Evolutionary conservation across 2,329 filamentous ascomycete genomes (phyloP).

Genomic region (Ophiosphaerella herpotricha): DNA sequence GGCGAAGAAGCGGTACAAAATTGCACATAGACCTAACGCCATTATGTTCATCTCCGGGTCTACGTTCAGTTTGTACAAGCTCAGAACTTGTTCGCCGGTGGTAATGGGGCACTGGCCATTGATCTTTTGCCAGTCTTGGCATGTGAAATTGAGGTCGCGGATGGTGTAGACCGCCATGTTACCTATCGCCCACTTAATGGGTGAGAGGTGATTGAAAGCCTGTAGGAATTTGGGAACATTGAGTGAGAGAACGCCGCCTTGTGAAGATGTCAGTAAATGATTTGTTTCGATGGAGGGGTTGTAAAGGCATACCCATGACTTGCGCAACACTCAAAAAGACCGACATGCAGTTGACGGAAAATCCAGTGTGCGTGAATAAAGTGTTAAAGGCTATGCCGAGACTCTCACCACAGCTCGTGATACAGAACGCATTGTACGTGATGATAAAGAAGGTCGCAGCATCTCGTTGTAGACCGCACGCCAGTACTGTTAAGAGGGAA

Average conservation of each 20-base stretch:
- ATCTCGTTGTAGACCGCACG: constrained; percentile 67
- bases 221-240: constrained; percentile 69
- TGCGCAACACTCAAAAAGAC: constrained; percentile 72
- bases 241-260: constrained; percentile 69
- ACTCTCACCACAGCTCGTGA: constrained; percentile 75
- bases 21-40: constrained; percentile 65
- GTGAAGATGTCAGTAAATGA: constrained; percentile 3
- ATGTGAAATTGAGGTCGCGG: constrained; percentile 65
- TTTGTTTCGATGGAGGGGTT: not conserved
- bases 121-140: constrained; percentile 63
- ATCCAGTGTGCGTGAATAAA: constrained; percentile 73
- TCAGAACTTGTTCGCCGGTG: constrained; percentile 68
- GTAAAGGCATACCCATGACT: constrained; percentile 58
- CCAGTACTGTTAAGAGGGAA: constrained; percentile 66
- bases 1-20: constrained; percentile 68
- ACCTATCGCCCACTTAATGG: constrained; percentile 70
- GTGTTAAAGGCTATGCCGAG: constrained; percentile 82
- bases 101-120: constrained; percentile 67
- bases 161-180: constrained; percentile 71
- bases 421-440: constrained; percentile 71
- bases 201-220: constrained; percentile 72
- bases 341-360: constrained; percentile 74
- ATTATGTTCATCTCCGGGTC: constrained; percentile 65
- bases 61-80: constrained; percentile 68
- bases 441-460: constrained; percentile 69